Evolutionary conservation across 257 asterid species (phyloP), one percentile per base, ranked within the genome.

Genomic region (Scutellaria galericulata): DNA sequence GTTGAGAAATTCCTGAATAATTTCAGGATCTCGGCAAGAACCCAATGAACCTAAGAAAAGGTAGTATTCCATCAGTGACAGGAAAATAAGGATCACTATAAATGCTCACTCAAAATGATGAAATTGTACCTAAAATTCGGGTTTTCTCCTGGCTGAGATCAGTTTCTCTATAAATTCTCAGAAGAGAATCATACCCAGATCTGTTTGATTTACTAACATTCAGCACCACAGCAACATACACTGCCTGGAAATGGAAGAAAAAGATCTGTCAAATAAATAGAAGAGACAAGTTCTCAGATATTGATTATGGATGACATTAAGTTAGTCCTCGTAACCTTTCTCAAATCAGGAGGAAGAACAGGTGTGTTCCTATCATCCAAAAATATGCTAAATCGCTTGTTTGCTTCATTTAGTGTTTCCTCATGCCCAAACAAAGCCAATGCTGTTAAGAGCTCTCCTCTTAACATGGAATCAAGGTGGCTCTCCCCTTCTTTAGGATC

Each of bases 121-220:
- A 68, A 47, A 46, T 53, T 54, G 73, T 75, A 92, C 98, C 90
- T 85, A 90, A 80, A 76, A 95, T 85, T 60, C 96, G 85, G 4
- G 94, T 90, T 83, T 95, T 95, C 84, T 90, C 99, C 87, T 92
- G 96, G 87, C 98, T 95, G 80, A 92, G 98, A 75, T 92, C 99
- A 42, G 96, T 79, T 85, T 88, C 99, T 76, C 96, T 77, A 65
- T 95, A 95, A 41, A 92, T 53, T 63, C 73, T 87, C 71, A 95
- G 82, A 48, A 95, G 96, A 75, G 96, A 87, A 13, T 95, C 96
- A 75, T 81, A 95, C 10, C 86, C 86, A 60, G 83, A 88, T 84
- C 92, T 89, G 80, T 90, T 80, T 70, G 96, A 86, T 87, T 81
- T 83, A 57, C 68, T 84, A 60, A 75, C 95, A 39, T 74, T 79